A percentile compares a stretch with the other conserved stretches of the same genome.
phyloP scores from a whole-genome alignment of 2,329 filamentous ascomycete genomes.

The Lecanoromycetidae sp. region DNA sequence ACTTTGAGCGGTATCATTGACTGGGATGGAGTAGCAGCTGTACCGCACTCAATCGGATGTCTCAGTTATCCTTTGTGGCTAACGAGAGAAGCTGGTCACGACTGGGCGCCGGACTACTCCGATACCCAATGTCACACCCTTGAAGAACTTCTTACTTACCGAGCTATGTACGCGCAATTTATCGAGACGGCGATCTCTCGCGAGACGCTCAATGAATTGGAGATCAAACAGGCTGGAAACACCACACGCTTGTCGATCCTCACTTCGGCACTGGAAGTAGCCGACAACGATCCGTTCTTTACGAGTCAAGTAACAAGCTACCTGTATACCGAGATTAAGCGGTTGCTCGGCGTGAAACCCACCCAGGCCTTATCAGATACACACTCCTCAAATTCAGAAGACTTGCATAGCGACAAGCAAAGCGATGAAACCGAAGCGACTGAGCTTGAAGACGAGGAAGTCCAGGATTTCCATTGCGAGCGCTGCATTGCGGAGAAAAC shows the following conservation, averaged over 20 bases:
- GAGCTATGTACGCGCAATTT: not conserved
- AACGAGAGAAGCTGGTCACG: not conserved
- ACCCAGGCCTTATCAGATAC: not conserved
- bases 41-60: constrained; percentile 2
- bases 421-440: too few species aligned
- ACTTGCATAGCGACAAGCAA: too few species aligned
- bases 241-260: not conserved
- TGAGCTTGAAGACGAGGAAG: too few species aligned
- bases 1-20: constrained; percentile 7
- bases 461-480: too few species aligned
- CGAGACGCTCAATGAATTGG: not conserved
- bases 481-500: too few species aligned
- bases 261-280: not conserved
- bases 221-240: not conserved
- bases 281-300: not conserved
- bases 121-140: not conserved
- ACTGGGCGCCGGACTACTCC: not conserved
- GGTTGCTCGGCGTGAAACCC: not conserved
- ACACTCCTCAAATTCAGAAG: not conserved
- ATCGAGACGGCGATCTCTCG: not conserved
- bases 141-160: not conserved
- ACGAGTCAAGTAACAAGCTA: not conserved
- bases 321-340: not conserved
- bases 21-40: constrained; percentile 8
- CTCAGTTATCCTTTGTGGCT: not conserved